Evolutionary conservation across 2,329 filamentous ascomycete species (phyloP).

Genomic region (Scorias spongiosa): DNA sequence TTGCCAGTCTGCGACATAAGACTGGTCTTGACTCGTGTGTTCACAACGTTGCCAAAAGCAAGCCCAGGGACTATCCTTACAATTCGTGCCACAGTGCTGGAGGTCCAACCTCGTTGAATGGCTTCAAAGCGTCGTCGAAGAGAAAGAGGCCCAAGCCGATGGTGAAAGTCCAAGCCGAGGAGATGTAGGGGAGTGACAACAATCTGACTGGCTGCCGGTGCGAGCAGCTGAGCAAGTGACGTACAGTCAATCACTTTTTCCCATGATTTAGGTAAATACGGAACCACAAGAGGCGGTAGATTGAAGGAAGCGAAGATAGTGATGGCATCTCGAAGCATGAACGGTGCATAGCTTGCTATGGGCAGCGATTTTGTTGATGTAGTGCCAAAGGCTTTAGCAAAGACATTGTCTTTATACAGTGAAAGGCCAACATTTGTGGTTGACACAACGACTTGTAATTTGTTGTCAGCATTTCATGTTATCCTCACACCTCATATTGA

Average conservation of each 20-base stretch:
- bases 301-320: constrained; percentile 11
- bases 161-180: constrained; percentile 6
- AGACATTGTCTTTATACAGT: constrained; percentile 10
- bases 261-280: constrained; percentile 5
- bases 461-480: not conserved
- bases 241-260: constrained; percentile 6
- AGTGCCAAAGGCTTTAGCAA: constrained; percentile 9
- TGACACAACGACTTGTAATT: constrained; percentile 9
- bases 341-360: constrained; percentile 7
- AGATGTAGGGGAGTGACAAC: constrained; percentile 10
- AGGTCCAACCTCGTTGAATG: no score
- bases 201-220: constrained; percentile 9
- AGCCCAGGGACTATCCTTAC: no score
- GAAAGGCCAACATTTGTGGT: constrained; percentile 8
- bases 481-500: no score
- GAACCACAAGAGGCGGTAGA: constrained; percentile 6
- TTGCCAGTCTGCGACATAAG: no score
- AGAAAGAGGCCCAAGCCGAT: no score
- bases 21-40: no score
- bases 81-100: no score
- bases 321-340: constrained; percentile 9
- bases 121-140: no score
- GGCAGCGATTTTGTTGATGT: constrained; percentile 5
- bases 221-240: constrained; percentile 7
- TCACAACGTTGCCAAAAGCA: no score